Evolutionary conservation across 176 grass and related monocot species (phyloP).

Genomic region (Aegilops sharonensis): DNA sequence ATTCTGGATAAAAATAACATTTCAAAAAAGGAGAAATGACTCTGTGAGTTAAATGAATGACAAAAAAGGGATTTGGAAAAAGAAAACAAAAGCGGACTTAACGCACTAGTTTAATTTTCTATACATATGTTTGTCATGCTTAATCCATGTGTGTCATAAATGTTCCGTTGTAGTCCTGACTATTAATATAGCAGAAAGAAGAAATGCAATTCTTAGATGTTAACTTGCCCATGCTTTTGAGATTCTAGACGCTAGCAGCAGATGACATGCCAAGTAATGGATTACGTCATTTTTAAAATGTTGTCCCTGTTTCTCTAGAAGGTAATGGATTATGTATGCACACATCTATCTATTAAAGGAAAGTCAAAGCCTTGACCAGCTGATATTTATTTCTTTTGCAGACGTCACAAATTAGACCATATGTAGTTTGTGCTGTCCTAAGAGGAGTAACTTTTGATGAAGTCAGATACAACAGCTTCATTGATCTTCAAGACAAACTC

Average conservation of each 20-base stretch:
- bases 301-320: background rate
- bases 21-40: background rate
- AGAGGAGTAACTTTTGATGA: constrained; percentile 89
- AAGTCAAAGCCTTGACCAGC: background rate
- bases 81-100: background rate
- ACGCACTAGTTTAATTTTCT: background rate
- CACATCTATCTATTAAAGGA: background rate
- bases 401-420: constrained; percentile 88
- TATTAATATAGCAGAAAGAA: background rate
- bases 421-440: constrained; percentile 84
- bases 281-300: background rate
- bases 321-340: background rate
- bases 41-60: background rate
- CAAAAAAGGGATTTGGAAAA: background rate
- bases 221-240: constrained; percentile 7
- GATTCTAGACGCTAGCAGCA: background rate
- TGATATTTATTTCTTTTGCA: constrained; percentile 32
- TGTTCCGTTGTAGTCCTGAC: background rate
- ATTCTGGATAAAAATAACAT: background rate
- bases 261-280: background rate
- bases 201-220: background rate
- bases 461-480: constrained; percentile 95
- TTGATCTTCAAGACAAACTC: constrained; percentile 98
- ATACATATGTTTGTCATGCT: background rate
- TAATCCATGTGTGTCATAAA: background rate